Evolutionary conservation across 768 basidiomycete genomes (phyloP), one percentile per base, ranked within the genome.

Genomic region (Naganishia onofrii): DNA sequence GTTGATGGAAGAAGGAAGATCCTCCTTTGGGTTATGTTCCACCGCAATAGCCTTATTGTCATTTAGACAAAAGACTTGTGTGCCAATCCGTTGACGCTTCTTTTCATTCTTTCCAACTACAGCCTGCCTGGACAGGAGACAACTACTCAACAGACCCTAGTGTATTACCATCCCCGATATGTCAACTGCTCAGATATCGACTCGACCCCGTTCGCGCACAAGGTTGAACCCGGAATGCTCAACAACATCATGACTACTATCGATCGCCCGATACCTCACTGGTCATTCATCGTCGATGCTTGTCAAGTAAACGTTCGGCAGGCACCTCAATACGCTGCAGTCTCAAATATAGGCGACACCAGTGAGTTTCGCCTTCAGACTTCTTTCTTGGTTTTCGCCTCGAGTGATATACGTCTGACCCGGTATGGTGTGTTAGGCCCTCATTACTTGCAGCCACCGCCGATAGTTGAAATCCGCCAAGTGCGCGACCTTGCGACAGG

Each of bases 391-490:
- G 15, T 36, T 12, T 12, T 42, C 15, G 48, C 13, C 7, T 4
- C 21, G 13, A n/a, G 48, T n/a, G 19, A 21, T 4, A 51, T 13
- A n/a, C n/a, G n/a, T n/a, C n/a, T n/a, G 21, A 51, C 3, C 19
- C 23, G 48, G 12, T 13, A n/a, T 36, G 34, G 34, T 26, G 13
- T 51, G n/a, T n/a, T n/a, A 63, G 60, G 42, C 26, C 28, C 38
- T 8, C 42, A 46, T 29, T 44, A 63, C 42, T 29, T 63, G 12
- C 60, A 63, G 32, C 60, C 60, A 13, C 28, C 60, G 6, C 60
- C 60, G 12, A 63, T 63, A n/a, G 60, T 63, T 4, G 60, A 63
- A 19, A 63, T 63, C 7, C 36, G 60, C 3, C 60, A 63, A 44
- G 15, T 29, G 34, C 13, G 9, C 0, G 34, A 13, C 48, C 7